Base-by-base conservation (phyloP, 1,284 basidiomycete genomes). In the Apiotrichum montevideense region DNA sequence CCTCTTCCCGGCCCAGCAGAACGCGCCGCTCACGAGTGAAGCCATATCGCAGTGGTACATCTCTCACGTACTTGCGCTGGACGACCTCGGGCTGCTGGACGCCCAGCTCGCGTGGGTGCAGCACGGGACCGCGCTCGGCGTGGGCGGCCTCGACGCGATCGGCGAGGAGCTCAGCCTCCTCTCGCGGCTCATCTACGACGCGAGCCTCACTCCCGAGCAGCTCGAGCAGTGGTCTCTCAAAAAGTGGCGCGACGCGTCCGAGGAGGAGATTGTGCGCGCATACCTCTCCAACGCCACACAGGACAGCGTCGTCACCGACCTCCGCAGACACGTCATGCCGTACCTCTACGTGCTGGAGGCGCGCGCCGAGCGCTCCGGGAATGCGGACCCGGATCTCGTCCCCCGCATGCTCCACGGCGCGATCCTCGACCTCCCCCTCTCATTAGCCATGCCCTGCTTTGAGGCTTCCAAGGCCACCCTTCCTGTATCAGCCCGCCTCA, bases 131-230 rank as follows among this genome's bases (percentile, higher is more conserved):
- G 86, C 90, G 8, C 83, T 85, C 63, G 87, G 87, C 15, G 80
- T 95, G 6, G 79, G 84, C n/a, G 83, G 79, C 2, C 81, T 97
- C 29, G 92, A 94, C 65, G 85, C 85, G 65, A 75, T 92, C 3
- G 93, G 90, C 6, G 93, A 96, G 77, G 91, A 96, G 58, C 82
- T 96, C 46, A 88, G 85, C 63, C 82, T 96, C 6, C 80, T 97
- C 47, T 85, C 87, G 1, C 82, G 87, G 33, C 81, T 96, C 44
- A 84, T 93, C 15, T 96, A 96, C 67, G 90, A 94, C 70, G 82
- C 84, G 8, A 56, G 69, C 43, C 64, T 75, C 34, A 58, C 66
- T 1, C 62, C 67, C 0, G 47, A 49, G 2, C 66, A 70, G 56
- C 64, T 67, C 40, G 63, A 62, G 33, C 55, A 87, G 61, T 92